Evolutionary conservation across 1,284 basidiomycete genomes (phyloP).

Genomic region (Vanrija sp.): DNA sequence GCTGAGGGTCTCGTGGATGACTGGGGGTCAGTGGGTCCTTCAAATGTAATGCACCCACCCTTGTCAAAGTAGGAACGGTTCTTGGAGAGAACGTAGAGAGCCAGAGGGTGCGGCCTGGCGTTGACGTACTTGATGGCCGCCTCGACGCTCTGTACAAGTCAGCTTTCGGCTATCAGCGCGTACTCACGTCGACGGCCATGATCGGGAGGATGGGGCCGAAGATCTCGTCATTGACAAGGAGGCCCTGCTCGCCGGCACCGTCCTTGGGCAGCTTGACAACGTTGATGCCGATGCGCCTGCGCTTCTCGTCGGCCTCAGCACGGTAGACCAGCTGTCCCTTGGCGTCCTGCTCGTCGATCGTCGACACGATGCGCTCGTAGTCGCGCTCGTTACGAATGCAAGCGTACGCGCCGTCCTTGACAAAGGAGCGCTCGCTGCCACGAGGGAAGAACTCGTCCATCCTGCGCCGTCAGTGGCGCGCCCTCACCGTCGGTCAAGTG

Average conservation of each 20-base stretch:
- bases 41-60: conserved; percentile 25
- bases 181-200: conserved; percentile 60
- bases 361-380: conserved; percentile 60
- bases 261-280: conserved; percentile 56
- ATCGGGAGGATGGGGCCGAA: conserved; percentile 73
- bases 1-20: conserved; percentile 37
- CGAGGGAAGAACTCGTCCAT: conserved; percentile 39
- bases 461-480: conserved; percentile 14
- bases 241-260: conserved; percentile 58
- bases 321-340: conserved; percentile 65
- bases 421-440: conserved; percentile 47
- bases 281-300: conserved; percentile 38
- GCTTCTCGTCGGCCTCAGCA: conserved; percentile 60
- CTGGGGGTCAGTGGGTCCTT: conserved; percentile 17
- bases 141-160: conserved; percentile 55
- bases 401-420: conserved; percentile 52
- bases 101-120: conserved; percentile 40
- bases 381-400: conserved; percentile 56
- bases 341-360: conserved; percentile 61
- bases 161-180: not conserved
- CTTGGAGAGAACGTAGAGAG: conserved; percentile 45
- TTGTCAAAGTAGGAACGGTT: conserved; percentile 34
- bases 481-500: conserved; percentile 24
- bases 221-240: conserved; percentile 67
- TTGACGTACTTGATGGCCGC: conserved; percentile 70